phyloP scores from a whole-genome alignment of 495 filamentous ascomycete genomes.

The Parathielavia hyrcaniae region DNA sequence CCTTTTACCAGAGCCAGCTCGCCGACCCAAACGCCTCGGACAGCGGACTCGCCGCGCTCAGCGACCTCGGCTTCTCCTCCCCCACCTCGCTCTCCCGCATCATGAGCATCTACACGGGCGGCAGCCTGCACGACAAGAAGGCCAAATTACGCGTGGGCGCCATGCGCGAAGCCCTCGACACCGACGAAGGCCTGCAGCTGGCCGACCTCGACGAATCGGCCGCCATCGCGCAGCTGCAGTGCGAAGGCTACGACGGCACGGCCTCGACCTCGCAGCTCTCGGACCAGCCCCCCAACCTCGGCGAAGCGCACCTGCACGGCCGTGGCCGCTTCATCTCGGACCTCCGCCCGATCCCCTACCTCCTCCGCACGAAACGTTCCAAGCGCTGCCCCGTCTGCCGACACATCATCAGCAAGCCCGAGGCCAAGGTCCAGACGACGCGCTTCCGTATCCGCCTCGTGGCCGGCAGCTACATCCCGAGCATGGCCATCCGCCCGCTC shows the following conservation, averaged over 20 bases:
- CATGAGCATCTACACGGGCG: slow-evolving; percentile 81
- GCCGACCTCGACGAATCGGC: slow-evolving; percentile 47
- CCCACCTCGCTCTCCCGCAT: slow-evolving; percentile 77
- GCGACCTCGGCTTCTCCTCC: slow-evolving; percentile 63
- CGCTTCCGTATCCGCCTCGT: slow-evolving; percentile 86
- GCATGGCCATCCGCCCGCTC: slow-evolving; percentile 62
- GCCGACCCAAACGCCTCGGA: slow-evolving; percentile 46
- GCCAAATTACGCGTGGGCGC: slow-evolving; percentile 57
- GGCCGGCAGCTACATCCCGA: slow-evolving; percentile 82
- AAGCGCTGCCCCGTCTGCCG: slow-evolving; percentile 90
- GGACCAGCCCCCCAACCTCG: slow-evolving; percentile 43
- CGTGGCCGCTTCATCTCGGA: slow-evolving; percentile 51
- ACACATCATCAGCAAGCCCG: slow-evolving; percentile 93
- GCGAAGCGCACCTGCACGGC: slow-evolving; percentile 42
- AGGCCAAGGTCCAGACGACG: slow-evolving; percentile 76
- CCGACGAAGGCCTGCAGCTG: slow-evolving; percentile 61
- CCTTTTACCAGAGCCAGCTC: slow-evolving; percentile 69
- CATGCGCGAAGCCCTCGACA: slow-evolving; percentile 71
- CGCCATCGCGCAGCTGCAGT: slow-evolving; percentile 42
- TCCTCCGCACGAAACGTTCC: slow-evolving; percentile 82
- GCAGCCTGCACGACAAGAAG: slow-evolving; percentile 54
- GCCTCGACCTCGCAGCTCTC: slow-evolving; percentile 31
- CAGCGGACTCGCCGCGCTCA: slow-evolving; percentile 49
- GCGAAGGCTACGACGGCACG: slow-evolving; percentile 40
- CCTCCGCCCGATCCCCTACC: slow-evolving; percentile 69